phyloP scores from a whole-genome alignment of 2,329 filamentous ascomycete genomes.

The Pezicula neosporulosa region DNA sequence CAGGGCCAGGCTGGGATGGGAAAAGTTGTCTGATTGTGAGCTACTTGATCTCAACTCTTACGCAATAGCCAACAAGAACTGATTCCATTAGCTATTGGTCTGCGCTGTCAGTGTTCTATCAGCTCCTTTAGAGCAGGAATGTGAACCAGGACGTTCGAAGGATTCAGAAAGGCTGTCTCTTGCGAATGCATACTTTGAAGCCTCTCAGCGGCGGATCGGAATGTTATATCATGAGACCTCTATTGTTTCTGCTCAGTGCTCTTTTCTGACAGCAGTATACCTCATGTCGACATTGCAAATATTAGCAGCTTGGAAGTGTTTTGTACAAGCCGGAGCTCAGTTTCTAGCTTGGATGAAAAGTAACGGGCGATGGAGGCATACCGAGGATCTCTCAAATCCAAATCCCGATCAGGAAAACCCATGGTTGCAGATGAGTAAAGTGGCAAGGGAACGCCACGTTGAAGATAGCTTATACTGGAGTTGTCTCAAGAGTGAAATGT shows the following conservation, averaged over 20 bases:
- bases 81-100: constrained; percentile 14
- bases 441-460: constrained; percentile 4
- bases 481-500: constrained; percentile 23
- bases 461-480: constrained; percentile 25
- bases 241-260: constrained; percentile 16
- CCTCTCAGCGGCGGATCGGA: constrained; percentile 17
- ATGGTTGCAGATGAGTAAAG: background rate
- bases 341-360: constrained; percentile 6
- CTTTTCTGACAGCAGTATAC: constrained; percentile 19
- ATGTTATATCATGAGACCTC: constrained; percentile 19
- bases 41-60: background rate
- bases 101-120: constrained; percentile 19
- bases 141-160: constrained; percentile 8
- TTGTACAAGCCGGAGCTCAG: constrained; percentile 14
- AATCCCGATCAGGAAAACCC: background rate
- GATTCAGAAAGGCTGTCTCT: background rate
- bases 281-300: constrained; percentile 17
- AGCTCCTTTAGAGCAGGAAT: constrained; percentile 4
- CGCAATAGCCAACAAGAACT: background rate
- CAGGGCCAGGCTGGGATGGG: constrained; percentile 17
- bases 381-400: background rate
- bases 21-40: constrained; percentile 18
- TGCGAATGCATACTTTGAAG: constrained; percentile 17
- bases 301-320: constrained; percentile 19
- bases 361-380: background rate